phyloP scores from a whole-genome alignment of 257 asterid species.

The Echium plantagineum region DNA sequence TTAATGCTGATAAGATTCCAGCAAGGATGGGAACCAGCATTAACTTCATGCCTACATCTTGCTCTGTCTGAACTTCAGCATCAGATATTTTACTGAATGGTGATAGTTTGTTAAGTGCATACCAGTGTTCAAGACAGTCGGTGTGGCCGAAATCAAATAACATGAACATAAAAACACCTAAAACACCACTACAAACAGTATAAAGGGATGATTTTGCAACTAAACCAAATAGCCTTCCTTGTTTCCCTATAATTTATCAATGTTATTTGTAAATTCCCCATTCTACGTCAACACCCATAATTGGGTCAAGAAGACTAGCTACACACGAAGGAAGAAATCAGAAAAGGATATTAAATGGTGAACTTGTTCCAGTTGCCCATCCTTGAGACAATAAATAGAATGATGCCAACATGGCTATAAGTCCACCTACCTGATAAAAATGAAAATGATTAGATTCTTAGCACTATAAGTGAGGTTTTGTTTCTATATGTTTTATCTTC shows the following conservation, averaged over 20 bases:
- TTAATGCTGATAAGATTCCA: conserved; percentile 87
- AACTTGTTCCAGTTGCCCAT: conserved; percentile 71
- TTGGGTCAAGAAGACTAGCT: too few relatives aligned
- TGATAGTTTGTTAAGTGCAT: conserved; percentile 51
- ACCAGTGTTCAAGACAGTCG: conserved; percentile 6
- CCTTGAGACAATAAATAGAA: conserved; percentile 92
- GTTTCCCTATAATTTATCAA: too few relatives aligned
- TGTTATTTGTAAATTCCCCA: too few relatives aligned
- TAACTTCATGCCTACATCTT: conserved; percentile 49
- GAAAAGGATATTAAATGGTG: conserved; percentile 86
- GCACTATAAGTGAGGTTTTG: too few relatives aligned
- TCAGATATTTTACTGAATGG: conserved; percentile 53
- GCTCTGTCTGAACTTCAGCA: conserved; percentile 40
- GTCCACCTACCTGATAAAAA: conserved; percentile 75
- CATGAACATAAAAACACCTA: not conserved
- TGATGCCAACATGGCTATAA: conserved; percentile 72
- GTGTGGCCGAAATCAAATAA: not conserved
- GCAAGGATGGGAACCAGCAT: conserved; percentile 78
- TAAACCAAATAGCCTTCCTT: too few relatives aligned
- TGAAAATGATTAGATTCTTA: conserved; percentile 5
- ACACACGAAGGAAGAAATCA: not conserved
- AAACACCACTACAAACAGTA: not conserved
- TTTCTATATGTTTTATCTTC: too few relatives aligned
- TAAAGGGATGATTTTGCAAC: conserved; percentile 2
- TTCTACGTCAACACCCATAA: too few relatives aligned